Base-by-base conservation (phyloP, 2,329 filamentous ascomycete species). In the Phialocephala subalpina region DNA sequence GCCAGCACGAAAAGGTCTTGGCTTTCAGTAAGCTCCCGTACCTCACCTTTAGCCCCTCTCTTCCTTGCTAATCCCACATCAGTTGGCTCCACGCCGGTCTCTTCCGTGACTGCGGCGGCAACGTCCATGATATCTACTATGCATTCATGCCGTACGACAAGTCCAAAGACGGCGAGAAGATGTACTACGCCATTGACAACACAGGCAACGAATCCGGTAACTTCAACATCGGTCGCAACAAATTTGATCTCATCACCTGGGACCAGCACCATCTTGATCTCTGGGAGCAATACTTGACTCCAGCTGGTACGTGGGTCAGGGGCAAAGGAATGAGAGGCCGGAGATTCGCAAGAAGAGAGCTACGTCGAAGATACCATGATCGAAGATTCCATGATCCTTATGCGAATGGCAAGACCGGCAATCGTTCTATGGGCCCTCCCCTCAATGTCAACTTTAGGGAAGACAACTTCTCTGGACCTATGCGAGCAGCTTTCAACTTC, bases 41-140 rank as follows among this genome's bases (percentile, higher is more conserved):
- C 22, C 27, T 53, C 33, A 29, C n/a, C 18, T 25, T 5, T 16
- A 16, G 4, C 47, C 4, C 14, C 20, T 20, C 29, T 9, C 8
- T 25, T 56, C 53, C 27, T 20, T 38, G 16, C n/a, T 22, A 38
- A 57, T 12, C 3, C 22, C 8, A 7, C 1, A 27, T 12, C 33
- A 69, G 65, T 9, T 69, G 67, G 67, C 53, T 72, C 3, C 64
- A 69, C 57, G 68, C 66, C 20, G 69, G 69, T 8, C 33, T 68
- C 2, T 55, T 60, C n/a, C 35, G 29, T 4, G 56, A 66, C 47
- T 27, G 36, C 1, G 42, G 60, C 8, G 58, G 55, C 4, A 27
- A 27, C 5, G 40, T 38, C 12, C 36, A 55, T 1, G 61, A 71
- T 27, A 63, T 68, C 14, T 71, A 58, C 59, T 71, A 64, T 29